Evolutionary conservation across 306 rosid species (phyloP), one percentile per base, ranked within the genome.

Genomic region (Rosa multiflora): DNA sequence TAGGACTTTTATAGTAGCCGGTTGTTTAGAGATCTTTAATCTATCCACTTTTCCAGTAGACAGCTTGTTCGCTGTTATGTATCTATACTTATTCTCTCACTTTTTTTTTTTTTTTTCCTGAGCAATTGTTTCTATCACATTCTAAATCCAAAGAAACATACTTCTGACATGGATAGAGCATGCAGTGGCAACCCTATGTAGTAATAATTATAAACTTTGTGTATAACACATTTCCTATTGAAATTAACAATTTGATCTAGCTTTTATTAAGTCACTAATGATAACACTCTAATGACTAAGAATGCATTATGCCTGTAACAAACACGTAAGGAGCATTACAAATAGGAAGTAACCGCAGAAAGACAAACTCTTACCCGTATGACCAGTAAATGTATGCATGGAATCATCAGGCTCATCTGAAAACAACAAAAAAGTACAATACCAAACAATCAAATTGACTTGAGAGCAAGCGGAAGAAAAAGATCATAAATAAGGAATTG

Each of bases 331-430:
- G 59, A 56, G 39, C 43, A 70, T 3, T 61, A 67, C 39, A 70
- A 58, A 23, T 40, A 52, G 37, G 63, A 51, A 79, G 49, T 10
- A 72, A 42, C 15, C 21, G 23, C 40, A 42, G 18, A 10, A 76
- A 47, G 13, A 0, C 32, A 29, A 63, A 3, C 61, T 46, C 62
- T 83, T 81, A 94, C 99, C 98, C 0, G 74, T 84, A 79, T 95
- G 99, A 39, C 96, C 97, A 5, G 96, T 91, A 83, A 93, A 95
- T 44, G 67, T 86, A 80, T 95, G 98, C 51, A 85, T 52, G 18
- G 94, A 88, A 83, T 92, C 94, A 83, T 91, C 95, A 10, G 55
- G 76, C 76, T 86, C 97, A 71, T 91, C 99, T 89, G 91, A 67
- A 89, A 69, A 49, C 3, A 83, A 29, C 46, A 63, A 35, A 70